Conservation (phyloP, 805 yeast species). For the Yueomyces sinensis region DNA sequence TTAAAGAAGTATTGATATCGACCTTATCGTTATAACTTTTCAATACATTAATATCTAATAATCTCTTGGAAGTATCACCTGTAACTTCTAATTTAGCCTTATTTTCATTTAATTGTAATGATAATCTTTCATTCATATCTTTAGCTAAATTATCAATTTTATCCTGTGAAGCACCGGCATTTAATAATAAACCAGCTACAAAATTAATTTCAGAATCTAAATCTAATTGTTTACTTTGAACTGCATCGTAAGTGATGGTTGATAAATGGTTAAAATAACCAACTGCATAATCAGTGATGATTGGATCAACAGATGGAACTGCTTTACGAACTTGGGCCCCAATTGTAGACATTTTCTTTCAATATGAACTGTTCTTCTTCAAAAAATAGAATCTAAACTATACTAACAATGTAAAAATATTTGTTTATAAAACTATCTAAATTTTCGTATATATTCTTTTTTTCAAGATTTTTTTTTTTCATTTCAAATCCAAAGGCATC, state of each 20-base stretch:
- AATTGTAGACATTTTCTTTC: slow-evolving; percentile 26
- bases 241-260: slow-evolving; percentile 68
- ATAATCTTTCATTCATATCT: slow-evolving; percentile 35
- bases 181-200: slow-evolving; percentile 46
- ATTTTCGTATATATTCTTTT: neutral
- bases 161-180: slow-evolving; percentile 68
- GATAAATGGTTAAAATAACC: slow-evolving; percentile 82
- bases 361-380: no score
- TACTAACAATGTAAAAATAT: no score
- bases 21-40: slow-evolving; percentile 48
- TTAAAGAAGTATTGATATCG: slow-evolving; percentile 64
- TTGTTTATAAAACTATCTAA: no score
- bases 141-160: slow-evolving; percentile 39
- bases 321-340: slow-evolving; percentile 67
- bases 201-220: slow-evolving; percentile 56
- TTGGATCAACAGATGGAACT: slow-evolving; percentile 72
- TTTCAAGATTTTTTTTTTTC: neutral
- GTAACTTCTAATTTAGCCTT: slow-evolving; percentile 64
- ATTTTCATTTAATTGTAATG: slow-evolving; percentile 46
- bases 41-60: slow-evolving; percentile 64
- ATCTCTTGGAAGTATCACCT: slow-evolving; percentile 80
- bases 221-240: slow-evolving; percentile 60
- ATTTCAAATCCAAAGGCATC: no score
- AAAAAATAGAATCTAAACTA: no score
- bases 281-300: slow-evolving; percentile 77